Conservation (phyloP, 2,329 filamentous ascomycete genomes). For the Arthrocladium fulminans region DNA sequence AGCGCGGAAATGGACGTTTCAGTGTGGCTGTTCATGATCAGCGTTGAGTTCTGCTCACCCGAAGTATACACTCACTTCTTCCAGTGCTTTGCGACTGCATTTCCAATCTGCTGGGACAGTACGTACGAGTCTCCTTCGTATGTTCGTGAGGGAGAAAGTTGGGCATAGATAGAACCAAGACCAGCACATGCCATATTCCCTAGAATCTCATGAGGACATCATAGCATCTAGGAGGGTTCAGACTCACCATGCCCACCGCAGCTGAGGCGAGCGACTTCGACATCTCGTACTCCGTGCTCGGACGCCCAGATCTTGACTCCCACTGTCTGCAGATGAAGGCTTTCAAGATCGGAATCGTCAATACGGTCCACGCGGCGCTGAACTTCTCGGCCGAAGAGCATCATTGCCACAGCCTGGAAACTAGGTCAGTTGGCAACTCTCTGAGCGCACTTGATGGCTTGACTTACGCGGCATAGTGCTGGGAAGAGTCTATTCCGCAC, state of each 20-base stretch:
- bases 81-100: conserved; percentile 22
- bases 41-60: neutral
- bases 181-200: neutral
- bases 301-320: conserved; percentile 22
- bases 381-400: conserved; percentile 20
- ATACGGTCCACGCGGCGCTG: conserved; percentile 5
- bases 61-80: conserved; percentile 4
- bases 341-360: conserved; percentile 16
- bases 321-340: conserved; percentile 23
- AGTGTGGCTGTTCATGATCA: conserved; percentile 10
- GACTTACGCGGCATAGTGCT: conserved; percentile 17
- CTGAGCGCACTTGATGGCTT: neutral
- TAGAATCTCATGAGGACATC: neutral
- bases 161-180: conserved; percentile 7
- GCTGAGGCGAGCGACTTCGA: conserved; percentile 22
- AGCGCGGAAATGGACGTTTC: conserved; percentile 18
- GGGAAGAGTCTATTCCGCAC: conserved; percentile 21
- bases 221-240: neutral
- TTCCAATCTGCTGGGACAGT: conserved; percentile 31
- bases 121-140: conserved; percentile 37
- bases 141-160: conserved; percentile 19
- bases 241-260: conserved; percentile 15
- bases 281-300: conserved; percentile 17
- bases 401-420: conserved; percentile 15
- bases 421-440: neutral